A percentile compares a stretch with the other conserved stretches of the same genome.
Conservation (phyloP, 805 yeast species). For the Candida germanica region DNA sequence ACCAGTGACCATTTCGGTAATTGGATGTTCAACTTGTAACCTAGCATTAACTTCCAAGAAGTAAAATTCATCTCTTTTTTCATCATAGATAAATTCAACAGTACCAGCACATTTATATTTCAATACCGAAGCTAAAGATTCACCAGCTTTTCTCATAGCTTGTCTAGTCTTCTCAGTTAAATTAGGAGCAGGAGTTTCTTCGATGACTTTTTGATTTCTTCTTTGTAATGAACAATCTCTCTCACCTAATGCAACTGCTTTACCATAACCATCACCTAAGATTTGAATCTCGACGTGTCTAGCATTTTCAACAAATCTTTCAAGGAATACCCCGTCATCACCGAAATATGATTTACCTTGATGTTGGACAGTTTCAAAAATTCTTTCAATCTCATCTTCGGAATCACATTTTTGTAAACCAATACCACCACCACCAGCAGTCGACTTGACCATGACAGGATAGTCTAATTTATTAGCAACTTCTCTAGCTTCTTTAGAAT, state of each 20-base stretch:
- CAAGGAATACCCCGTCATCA: constrained; percentile 92
- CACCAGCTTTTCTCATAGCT: constrained; percentile 79
- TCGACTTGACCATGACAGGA: constrained; percentile 94
- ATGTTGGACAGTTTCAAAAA: constrained; percentile 87
- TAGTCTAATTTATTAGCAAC: constrained; percentile 75
- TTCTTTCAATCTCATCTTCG: constrained; percentile 74
- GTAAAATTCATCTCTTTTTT: constrained; percentile 81
- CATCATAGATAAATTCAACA: constrained; percentile 91
- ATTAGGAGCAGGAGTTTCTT: constrained; percentile 97
- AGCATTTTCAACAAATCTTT: constrained; percentile 90
- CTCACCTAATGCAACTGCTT: constrained; percentile 92
- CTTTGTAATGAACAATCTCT: constrained; percentile 97
- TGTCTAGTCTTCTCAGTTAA: constrained; percentile 76
- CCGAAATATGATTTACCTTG: constrained; percentile 93
- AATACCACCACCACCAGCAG: constrained; percentile 99
- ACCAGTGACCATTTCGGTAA: constrained; percentile 94
- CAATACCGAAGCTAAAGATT: constrained; percentile 74
- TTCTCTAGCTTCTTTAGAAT: constrained; percentile 69
- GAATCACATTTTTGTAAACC: constrained; percentile 92
- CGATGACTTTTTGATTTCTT: constrained; percentile 93
- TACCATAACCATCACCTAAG: constrained; percentile 93
- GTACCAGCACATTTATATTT: constrained; percentile 97
- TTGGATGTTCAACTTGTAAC: constrained; percentile 96
- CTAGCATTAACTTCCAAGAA: constrained; percentile 96
- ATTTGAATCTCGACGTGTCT: constrained; percentile 96